Evolutionary conservation across 768 basidiomycete species (phyloP).

Genomic region (Tricholoma sp.): DNA sequence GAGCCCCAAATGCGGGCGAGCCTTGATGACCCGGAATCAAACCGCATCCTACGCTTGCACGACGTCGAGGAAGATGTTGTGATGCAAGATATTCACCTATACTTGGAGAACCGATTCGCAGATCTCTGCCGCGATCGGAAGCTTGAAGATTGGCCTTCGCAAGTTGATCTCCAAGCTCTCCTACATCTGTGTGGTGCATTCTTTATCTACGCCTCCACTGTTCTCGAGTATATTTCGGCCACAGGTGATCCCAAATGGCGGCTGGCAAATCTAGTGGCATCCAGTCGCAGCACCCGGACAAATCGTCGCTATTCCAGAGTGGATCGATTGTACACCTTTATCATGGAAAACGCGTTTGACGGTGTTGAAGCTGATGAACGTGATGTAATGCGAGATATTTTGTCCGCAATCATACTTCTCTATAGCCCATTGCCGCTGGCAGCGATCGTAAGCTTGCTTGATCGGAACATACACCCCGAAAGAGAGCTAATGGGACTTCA

Average conservation of each 20-base stretch:
- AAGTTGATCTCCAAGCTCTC: background rate
- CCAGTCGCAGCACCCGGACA: background rate
- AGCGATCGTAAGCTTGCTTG: background rate
- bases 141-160: background rate
- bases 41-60: background rate
- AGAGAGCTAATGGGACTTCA: background rate
- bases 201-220: background rate
- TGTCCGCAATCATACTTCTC: background rate
- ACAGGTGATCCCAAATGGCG: background rate
- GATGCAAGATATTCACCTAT: background rate
- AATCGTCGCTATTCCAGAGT: background rate
- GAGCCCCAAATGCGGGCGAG: background rate
- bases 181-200: background rate
- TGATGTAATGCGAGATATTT: background rate
- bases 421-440: constrained; percentile 4
- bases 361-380: background rate
- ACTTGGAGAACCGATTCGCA: background rate
- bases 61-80: background rate
- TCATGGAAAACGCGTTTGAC: background rate
- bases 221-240: background rate
- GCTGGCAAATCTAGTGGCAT: background rate
- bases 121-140: background rate
- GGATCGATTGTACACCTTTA: background rate
- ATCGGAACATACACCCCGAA: background rate
- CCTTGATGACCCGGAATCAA: background rate